Evolutionary conservation across 176 grass and related monocot species (phyloP), one percentile per base, ranked within the genome.

Genomic region (Stipa capillata): DNA sequence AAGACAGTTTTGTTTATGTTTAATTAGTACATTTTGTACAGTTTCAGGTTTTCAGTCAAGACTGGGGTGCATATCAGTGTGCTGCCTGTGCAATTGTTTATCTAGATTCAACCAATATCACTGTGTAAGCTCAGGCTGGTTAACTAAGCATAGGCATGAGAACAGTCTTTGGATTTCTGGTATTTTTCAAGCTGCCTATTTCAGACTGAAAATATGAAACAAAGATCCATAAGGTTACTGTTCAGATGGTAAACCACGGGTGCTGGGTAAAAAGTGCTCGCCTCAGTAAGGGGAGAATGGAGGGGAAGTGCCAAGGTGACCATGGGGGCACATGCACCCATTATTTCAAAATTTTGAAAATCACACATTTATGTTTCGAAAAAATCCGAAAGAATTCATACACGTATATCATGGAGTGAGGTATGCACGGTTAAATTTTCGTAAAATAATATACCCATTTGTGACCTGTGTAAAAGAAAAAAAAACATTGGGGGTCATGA

Each of bases 81-180:
- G 14, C 40, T 37, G 31, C 31, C 12, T 39, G 8, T 60, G 41
- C 33, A 73, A 64, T n/a, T 35, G 39, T 69, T 68, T 49, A 69
- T 40, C 48, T 72, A 65, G 18, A 66, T 79, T 57, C 37, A 83
- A 40, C 31, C 66, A 65, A 20, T 27, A 72, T 65, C 60, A 68
- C 50, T 35, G 61, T 69, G 24, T 39, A 76, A 42, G 34, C 37
- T 66, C 51, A 33, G 18, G n/a, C 14, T 43, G 24, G 14, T 69
- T 43, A 33, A 59, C 52, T 67, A 14, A 57, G 36, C 41, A 57
- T 57, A 23, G 65, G 32, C 47, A 72, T 12, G 42, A 1, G 3
- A 73, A 82, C 18, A 51, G 49, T 32, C 27, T 81, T 65, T 69
- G 10, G 17, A 66, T 27, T 48, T 23, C 8, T 49, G 16, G 18